Evolutionary conservation across 345 rosid genomes (phyloP).

Genomic region (Moringa oleifera): DNA sequence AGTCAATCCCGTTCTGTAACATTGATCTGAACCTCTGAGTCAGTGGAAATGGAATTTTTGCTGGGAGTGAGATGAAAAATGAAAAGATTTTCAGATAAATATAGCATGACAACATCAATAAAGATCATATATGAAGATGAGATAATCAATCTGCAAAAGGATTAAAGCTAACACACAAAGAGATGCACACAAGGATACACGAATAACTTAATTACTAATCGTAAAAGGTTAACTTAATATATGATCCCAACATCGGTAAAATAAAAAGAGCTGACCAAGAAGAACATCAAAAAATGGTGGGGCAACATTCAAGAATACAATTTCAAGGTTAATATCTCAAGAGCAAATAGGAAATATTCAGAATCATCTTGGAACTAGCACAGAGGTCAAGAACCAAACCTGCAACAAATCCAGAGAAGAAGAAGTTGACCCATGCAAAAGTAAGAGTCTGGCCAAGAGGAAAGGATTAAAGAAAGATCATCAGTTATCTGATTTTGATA

Average conservation of each 20-base stretch:
- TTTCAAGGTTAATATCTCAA: neutral
- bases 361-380: neutral
- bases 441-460: slow-evolving; percentile 74
- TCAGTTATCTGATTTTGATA: slow-evolving; percentile 14
- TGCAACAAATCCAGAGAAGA: slow-evolving; percentile 99
- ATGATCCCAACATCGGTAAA: neutral
- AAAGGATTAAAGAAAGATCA: slow-evolving; percentile 11
- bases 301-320: neutral
- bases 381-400: slow-evolving; percentile 36
- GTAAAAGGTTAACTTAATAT: slow-evolving; percentile 2
- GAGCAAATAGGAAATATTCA: neutral
- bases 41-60: slow-evolving; percentile 96
- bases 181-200: neutral
- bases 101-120: neutral
- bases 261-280: neutral
- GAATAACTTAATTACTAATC: neutral
- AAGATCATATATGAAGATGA: neutral
- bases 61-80: slow-evolving; percentile 27
- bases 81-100: neutral
- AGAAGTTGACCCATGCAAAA: slow-evolving; percentile 99
- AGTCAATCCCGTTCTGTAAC: slow-evolving; percentile 98
- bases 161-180: neutral
- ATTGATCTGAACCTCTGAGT: slow-evolving; percentile 97
- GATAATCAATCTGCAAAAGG: neutral
- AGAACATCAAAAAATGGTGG: neutral